Base-by-base conservation (phyloP, 2,329 filamentous ascomycete genomes). In the Chaetomiaceae sp. region DNA sequence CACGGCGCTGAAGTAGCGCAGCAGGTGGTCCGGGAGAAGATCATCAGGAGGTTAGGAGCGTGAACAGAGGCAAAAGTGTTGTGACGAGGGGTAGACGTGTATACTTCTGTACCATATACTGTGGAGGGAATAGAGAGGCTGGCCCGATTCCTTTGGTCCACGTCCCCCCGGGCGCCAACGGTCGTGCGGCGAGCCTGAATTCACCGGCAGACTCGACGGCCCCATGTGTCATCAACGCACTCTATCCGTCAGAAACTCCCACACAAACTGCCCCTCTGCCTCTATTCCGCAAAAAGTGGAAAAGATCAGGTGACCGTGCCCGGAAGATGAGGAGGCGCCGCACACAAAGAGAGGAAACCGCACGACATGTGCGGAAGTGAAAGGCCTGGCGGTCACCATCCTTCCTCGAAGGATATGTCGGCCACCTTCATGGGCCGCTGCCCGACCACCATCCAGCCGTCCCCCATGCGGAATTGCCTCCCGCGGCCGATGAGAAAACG, bases 1-100 rank as follows among this genome's bases (percentile, higher is more conserved):
- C 82, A 86, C 56, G 93, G 93, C 38, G 86, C 84, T 30, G 81
- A 83, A 36, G 78, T 86, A 45, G 89, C 91, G 48, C 84, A 82
- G 54, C 76, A 79, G 63, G 68, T 94, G 43, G 81, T 87, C 38
- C 79, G 81, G 61, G 86, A 95, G 57, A 81, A 83, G 65, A 83
- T 95, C 64, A 67, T 95, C 59, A 71, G 65, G 54, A 65, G 58
- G 50, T 33, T 73, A 36, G 48, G 45, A 10, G 38, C 50, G 44
- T 58, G 20, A 53, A 30, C 10, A 18, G 26, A 32, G 39, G 22
- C 22, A n/a, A n/a, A n/a, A n/a, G n/a, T n/a, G n/a, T 19, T 5
- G 33, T n/a, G 38, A 36, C 36, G 47, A 38, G 42, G 38, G 17
- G 47, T 49, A 53, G 39, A 39, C 24, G 29, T 56, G 55, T 58